Evolutionary conservation across 2,329 filamentous ascomycete genomes (phyloP).

Genomic region (Fusarium azukiicola): DNA sequence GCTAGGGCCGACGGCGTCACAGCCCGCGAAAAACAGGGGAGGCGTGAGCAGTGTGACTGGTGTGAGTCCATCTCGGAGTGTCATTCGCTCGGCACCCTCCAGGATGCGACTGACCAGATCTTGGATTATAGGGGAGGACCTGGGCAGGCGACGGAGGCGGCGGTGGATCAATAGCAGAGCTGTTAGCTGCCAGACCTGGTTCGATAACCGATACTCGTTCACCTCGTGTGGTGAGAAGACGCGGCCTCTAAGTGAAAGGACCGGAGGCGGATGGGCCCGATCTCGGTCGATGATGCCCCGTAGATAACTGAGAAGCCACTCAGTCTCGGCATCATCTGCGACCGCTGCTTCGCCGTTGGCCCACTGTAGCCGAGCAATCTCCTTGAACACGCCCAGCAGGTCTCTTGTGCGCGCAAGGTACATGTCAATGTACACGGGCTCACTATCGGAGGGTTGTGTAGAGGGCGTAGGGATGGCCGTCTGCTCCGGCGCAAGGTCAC

Average conservation of each 20-base stretch:
- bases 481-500: slow-evolving; percentile 38
- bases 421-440: slow-evolving; percentile 46
- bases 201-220: slow-evolving; percentile 41
- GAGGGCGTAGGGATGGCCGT: slow-evolving; percentile 40
- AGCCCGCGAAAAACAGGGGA: slow-evolving; percentile 43
- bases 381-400: slow-evolving; percentile 40
- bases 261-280: slow-evolving; percentile 31
- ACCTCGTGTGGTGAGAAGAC: slow-evolving; percentile 34
- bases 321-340: slow-evolving; percentile 16
- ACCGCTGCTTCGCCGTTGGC: not conserved
- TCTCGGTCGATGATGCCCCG: slow-evolving; percentile 40
- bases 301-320: slow-evolving; percentile 40
- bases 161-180: slow-evolving; percentile 42
- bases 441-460: slow-evolving; percentile 28
- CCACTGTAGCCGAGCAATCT: slow-evolving; percentile 35
- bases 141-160: slow-evolving; percentile 32
- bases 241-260: slow-evolving; percentile 36
- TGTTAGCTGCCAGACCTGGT: slow-evolving; percentile 45
- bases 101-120: slow-evolving; percentile 31
- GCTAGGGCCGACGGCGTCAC: slow-evolving; percentile 39
- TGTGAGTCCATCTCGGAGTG: slow-evolving; percentile 39
- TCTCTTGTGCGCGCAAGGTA: slow-evolving; percentile 44
- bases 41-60: slow-evolving; percentile 41
- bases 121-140: slow-evolving; percentile 34
- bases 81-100: slow-evolving; percentile 34